Base-by-base conservation (phyloP, 1,284 basidiomycete species). In the Mycosarcoma mackinlayi region DNA sequence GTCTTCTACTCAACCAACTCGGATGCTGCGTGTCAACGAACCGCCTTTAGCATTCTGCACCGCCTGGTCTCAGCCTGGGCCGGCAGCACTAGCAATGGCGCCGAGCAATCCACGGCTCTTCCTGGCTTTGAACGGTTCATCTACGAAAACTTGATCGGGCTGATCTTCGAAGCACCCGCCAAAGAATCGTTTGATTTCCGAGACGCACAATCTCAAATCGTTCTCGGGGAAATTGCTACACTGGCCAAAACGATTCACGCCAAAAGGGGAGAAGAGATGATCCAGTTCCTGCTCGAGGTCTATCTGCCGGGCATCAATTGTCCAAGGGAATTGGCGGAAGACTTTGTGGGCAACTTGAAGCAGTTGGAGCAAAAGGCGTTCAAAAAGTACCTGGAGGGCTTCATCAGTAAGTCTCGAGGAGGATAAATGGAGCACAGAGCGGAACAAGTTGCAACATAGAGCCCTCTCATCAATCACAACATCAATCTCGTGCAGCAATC, bases 81-180 rank as follows among this genome's bases (percentile, higher is more conserved):
- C 13, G 84, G 84, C 2, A 27, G 37, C 18, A 54, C 57, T 37
- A 38, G 40, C 14, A 44, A 64, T 11, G 76, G 76, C 49, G 54
- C 54, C 83, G 8, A 25, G 16, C 18, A 19, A 5, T 23, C 37
- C 14, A 31, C 53, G n/a, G 60, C 45, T 7, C 16, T 98, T 25
- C 92, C 93, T 13, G 95, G 95, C 1, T 98, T 98, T 80, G 93
- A 97, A 75, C 87, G 88, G 13, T 96, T 96, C 81, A 87, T 97
- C 47, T 99, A 98, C 82, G 91, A 95, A 72, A 88, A 90, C 9
- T 85, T 97, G 38, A 86, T 98, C 48, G 92, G 92, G 4, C 85
- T 90, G 1, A 90, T 90, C 30, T 97, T 99, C 82, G 87, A 89
- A 21, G 89, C 97, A 5, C 89, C 94, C 0, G 89, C 91, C 11